Conservation (phyloP, 306 rosid species). For the Vicia villosa region DNA sequence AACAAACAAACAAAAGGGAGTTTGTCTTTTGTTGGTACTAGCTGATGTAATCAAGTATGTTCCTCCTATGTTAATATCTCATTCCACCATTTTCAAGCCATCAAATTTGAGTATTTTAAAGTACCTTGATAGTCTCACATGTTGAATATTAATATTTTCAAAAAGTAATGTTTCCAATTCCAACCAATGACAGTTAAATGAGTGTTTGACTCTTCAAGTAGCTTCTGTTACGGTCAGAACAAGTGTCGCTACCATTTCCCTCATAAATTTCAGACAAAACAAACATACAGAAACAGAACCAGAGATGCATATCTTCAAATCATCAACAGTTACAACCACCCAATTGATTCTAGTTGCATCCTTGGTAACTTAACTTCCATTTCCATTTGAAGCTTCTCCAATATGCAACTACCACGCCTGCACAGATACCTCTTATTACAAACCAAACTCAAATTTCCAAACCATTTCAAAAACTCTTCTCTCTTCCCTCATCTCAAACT, state of each 20-base stretch:
- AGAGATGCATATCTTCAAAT: not conserved
- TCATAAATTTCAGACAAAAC: no score
- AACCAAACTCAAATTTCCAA: constrained; percentile 46
- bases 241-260: no score
- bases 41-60: not conserved
- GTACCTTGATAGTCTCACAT: no score
- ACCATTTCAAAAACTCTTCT: constrained; percentile 46
- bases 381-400: not conserved
- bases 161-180: no score
- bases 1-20: not conserved
- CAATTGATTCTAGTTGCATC: not conserved
- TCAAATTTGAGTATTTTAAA: constrained; percentile 17
- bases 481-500: constrained; percentile 50
- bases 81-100: constrained; percentile 27
- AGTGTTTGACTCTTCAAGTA: no score
- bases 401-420: not conserved
- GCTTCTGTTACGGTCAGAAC: no score
- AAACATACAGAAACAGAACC: no score
- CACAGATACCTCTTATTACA: constrained; percentile 20
- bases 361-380: not conserved
- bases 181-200: no score
- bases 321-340: not conserved
- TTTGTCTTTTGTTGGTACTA: not conserved
- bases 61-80: constrained; percentile 5
- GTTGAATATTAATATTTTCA: no score